Base-by-base conservation (phyloP, 805 yeast genomes). In the Candida vaughaniae region DNA sequence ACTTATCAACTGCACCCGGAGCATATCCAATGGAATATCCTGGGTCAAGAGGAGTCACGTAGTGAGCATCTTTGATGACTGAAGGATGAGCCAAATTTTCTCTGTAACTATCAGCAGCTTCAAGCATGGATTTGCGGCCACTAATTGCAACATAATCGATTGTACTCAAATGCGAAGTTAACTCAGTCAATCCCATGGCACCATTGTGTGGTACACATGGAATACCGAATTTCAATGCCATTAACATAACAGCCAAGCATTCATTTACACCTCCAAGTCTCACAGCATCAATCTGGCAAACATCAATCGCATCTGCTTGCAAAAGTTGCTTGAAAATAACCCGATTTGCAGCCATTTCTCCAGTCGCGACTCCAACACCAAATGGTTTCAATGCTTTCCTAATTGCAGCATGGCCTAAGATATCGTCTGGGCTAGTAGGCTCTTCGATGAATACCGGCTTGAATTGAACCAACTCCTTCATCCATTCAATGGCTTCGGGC, bases 401-500 rank as follows among this genome's bases (percentile, higher is more conserved):
- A 16, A 45, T 45, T 8, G 49, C 35, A n/a, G 47, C 49, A 28
- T 45, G 49, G 7, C 49, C 49, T 12, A 42, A 28, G 22, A 45
- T 40, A 27, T 45, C 47, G 31, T 45, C 49, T 16, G 49, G 49
- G 22, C 37, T 39, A 2, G 49, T 45, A 12, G 47, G 49, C 23
- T 42, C 49, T 35, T 45, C 47, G 18, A 42, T 45, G 35, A 45
- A 45, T 2, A 45, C 37, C 1, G 49, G 49, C 26, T 45, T 45
- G 25, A 45, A 45, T 20, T 42, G 38, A 2, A 41, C 47, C 31
- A 45, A 40, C 29, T 45, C 36, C 29, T 45, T 45, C 45, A 45
- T 42, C 49, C 49, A 45, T 23, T 45, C 47, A 28, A 45, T 45
- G 25, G 47, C 49, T 29, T 45, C 49, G 3, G 49, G 47, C 2